Evolutionary conservation across 768 basidiomycete species (phyloP).

Genomic region (Kwoniella europaea): DNA sequence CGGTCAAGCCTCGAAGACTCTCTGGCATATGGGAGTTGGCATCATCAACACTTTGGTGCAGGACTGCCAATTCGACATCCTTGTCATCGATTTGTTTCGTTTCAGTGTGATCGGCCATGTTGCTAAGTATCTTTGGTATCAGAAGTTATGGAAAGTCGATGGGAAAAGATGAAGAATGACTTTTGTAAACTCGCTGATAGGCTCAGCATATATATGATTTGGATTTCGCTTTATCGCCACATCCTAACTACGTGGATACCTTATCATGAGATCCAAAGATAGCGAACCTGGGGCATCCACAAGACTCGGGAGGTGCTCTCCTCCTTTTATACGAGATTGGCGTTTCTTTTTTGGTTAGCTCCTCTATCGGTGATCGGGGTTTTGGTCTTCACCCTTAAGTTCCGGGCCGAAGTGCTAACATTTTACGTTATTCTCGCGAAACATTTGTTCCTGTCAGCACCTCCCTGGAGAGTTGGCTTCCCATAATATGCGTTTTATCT

Average conservation of each 20-base stretch:
- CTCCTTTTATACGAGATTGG: constrained; percentile 3
- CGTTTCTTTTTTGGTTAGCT: neutral
- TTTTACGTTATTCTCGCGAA: neutral
- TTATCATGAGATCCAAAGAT: neutral
- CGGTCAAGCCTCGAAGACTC: constrained; percentile 28
- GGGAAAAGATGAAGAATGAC: neutral
- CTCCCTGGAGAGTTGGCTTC: neutral
- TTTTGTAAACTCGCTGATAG: constrained; percentile 1
- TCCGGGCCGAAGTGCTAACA: neutral
- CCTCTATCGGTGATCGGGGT: neutral
- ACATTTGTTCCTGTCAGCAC: neutral
- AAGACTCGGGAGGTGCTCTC: neutral
- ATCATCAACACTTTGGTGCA: neutral
- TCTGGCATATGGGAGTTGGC: constrained; percentile 25
- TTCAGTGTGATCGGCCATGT: neutral
- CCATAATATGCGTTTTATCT: neutral
- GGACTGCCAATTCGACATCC: constrained; percentile 11
- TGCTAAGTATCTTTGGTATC: neutral
- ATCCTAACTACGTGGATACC: neutral
- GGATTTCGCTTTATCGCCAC: neutral
- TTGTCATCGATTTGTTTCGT: constrained; percentile 9
- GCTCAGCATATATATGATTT: neutral
- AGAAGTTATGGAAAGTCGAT: neutral
- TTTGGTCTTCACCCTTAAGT: neutral
- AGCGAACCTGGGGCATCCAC: neutral